A percentile compares a stretch with the other conserved stretches of the same genome.
phyloP scores from a whole-genome alignment of 495 filamentous ascomycete genomes.

The Xylaria sp. region DNA sequence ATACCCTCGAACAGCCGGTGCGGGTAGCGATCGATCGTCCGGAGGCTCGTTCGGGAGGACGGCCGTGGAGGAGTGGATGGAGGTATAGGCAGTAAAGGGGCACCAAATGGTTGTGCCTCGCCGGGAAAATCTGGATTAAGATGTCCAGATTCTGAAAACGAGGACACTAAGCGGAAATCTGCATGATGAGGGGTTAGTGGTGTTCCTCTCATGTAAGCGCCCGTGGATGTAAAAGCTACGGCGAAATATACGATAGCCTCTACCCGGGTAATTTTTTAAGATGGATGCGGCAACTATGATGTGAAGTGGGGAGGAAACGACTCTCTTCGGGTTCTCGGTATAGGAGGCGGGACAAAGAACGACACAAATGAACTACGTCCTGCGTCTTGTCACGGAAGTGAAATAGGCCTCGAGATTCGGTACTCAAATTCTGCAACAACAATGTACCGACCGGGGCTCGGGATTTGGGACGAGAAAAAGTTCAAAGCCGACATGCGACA shows the following conservation, averaged over 20 bases:
- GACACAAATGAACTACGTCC: constrained; percentile 4
- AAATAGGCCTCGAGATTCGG: background rate
- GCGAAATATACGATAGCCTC: background rate
- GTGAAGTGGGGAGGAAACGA: background rate
- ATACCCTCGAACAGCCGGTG: constrained; percentile 27
- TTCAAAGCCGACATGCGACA: background rate
- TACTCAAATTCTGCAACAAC: constrained; percentile 1
- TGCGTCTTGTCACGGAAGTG: constrained; percentile 8
- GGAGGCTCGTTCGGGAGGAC: constrained; percentile 25
- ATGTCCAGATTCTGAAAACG: constrained; percentile 18
- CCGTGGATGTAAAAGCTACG: constrained; percentile 31
- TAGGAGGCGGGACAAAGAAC: constrained; percentile 6
- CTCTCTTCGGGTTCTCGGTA: background rate
- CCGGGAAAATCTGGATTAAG: background rate
- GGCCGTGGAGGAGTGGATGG: background rate
- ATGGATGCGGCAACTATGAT: background rate
- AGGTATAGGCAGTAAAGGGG: background rate
- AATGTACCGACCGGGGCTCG: background rate
- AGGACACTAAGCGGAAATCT: constrained; percentile 38
- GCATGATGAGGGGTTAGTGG: constrained; percentile 43
- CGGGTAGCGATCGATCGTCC: constrained; percentile 21
- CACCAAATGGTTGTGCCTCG: constrained; percentile 9
- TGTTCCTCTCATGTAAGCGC: constrained; percentile 41
- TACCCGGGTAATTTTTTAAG: background rate
- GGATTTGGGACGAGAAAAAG: background rate